Percentiles rank a stretch among this genome's conserved stretches.
Evolutionary conservation across 2,329 filamentous ascomycete genomes (phyloP).

Genomic region (Hypoxylon sp.): DNA sequence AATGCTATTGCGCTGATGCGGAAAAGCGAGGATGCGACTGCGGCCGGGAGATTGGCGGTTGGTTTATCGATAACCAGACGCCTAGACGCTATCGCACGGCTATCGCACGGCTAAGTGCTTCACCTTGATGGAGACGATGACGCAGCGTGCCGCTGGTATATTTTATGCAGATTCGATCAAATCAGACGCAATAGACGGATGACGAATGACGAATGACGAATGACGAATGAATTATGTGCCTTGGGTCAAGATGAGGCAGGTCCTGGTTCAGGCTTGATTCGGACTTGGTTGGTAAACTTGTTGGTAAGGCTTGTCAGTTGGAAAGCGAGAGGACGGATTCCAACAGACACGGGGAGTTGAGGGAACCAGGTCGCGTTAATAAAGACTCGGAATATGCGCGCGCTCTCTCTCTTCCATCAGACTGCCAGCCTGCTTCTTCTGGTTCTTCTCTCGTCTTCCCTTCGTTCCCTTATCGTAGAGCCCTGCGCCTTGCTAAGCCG

Average conservation of each 20-base stretch:
- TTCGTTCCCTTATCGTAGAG: conserved; percentile 10
- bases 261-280: background rate
- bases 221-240: too few relatives aligned
- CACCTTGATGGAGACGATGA: conserved; percentile 28
- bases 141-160: conserved; percentile 13
- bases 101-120: conserved; percentile 9
- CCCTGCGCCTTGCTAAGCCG: background rate
- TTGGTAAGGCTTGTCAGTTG: background rate
- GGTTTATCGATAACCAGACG: conserved; percentile 35
- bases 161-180: background rate
- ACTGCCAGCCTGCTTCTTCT: background rate
- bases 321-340: conserved; percentile 6
- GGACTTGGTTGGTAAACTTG: background rate
- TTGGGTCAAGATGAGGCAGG: background rate
- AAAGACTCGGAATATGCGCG: conserved; percentile 3
- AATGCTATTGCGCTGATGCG: conserved; percentile 14
- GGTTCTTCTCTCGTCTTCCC: too few relatives aligned
- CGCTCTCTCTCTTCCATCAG: too few relatives aligned
- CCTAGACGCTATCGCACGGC: too few relatives aligned
- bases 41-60: conserved; percentile 11
- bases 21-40: conserved; percentile 26
- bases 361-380: conserved; percentile 13
- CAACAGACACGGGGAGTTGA: background rate
- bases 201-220: too few relatives aligned
- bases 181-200: too few relatives aligned